Conservation (phyloP, 345 rosid genomes). For the Eucalyptus marginata region DNA sequence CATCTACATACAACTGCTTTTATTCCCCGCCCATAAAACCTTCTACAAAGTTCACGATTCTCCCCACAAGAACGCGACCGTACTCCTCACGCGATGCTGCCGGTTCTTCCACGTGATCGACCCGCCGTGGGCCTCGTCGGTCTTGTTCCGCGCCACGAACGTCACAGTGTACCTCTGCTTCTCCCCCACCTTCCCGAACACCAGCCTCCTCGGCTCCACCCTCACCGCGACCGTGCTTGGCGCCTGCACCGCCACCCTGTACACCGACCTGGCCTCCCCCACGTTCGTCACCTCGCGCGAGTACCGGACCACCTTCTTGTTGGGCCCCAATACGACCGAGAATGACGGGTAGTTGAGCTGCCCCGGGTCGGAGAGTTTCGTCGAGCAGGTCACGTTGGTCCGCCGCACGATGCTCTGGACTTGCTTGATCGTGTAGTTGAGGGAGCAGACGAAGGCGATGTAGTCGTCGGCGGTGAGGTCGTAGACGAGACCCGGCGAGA, state of each 20-base stretch:
- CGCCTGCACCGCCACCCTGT: conserved; percentile 29
- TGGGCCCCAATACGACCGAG: conserved; percentile 47
- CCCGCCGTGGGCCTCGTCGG: not conserved
- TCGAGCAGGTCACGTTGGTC: conserved; percentile 42
- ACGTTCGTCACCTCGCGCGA: conserved; percentile 73
- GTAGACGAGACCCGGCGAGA: conserved; percentile 73
- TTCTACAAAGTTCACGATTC: not conserved
- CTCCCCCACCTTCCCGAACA: conserved; percentile 46
- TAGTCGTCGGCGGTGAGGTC: conserved; percentile 65
- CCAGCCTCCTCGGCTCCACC: conserved; percentile 46
- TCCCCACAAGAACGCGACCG: conserved; percentile 15
- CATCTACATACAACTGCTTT: not conserved
- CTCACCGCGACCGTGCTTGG: conserved; percentile 35
- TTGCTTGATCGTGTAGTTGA: conserved; percentile 41
- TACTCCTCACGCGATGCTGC: conserved; percentile 76
- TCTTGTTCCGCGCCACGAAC: conserved; percentile 44
- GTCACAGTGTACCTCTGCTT: conserved; percentile 66
- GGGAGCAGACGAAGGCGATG: conserved; percentile 59
- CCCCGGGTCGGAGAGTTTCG: conserved; percentile 53
- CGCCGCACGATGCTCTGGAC: conserved; percentile 43
- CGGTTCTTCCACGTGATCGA: conserved; percentile 30
- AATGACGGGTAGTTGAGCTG: conserved; percentile 84
- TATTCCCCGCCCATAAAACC: not conserved
- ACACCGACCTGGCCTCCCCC: conserved; percentile 45
- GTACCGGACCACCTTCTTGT: conserved; percentile 50